Base-by-base conservation (phyloP, 768 basidiomycete species). In the Galerina sulciceps region DNA sequence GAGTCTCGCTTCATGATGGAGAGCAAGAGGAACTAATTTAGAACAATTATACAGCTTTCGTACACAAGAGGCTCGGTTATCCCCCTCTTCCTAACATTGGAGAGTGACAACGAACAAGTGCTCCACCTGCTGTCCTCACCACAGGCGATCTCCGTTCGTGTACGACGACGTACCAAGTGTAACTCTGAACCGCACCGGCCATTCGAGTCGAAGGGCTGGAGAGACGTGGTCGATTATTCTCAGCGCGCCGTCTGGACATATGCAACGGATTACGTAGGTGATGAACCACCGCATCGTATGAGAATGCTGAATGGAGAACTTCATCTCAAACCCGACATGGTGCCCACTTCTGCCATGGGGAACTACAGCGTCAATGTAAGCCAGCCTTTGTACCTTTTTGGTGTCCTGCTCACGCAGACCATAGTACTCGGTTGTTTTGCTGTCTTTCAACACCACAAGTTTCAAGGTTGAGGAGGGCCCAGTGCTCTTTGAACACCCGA, bases 31-130 rank as follows among this genome's bases (percentile, higher is more conserved):
- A 11, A 10, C 17, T 42, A 4, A 44, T 31, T 35, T 26, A 54
- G 13, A n/a, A n/a, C 3, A 42, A 41, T 38, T 41, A 49, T 26
- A 34, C 60, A 79, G 78, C 69, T 80, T 15, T 68, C 68, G 43
- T 81, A 79, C 67, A 75, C 76, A n/a, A 63, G 78, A 57, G 76
- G 78, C 14, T 70, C 75, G 1, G 60, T 71, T 10, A 75, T 81
- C 14, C 79, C 79, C 8, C 71, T 73, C 53, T 67, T 64, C 44
- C 48, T 79, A 36, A 53, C 59, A 10, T 65, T 81, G 15, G 64
- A 69, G 37, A 69, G 74, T 43, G 40, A 59, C 6, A 73, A 78
- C 56, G 47, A 57, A 20, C 72, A 76, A 53, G 73, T 71, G 1
- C 64, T 80, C 6, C 73, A 76, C 54, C 54, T 75, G 6, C 57